Base-by-base conservation (phyloP, 2,329 filamentous ascomycete species). In the Trematosphaeria pertusa region DNA sequence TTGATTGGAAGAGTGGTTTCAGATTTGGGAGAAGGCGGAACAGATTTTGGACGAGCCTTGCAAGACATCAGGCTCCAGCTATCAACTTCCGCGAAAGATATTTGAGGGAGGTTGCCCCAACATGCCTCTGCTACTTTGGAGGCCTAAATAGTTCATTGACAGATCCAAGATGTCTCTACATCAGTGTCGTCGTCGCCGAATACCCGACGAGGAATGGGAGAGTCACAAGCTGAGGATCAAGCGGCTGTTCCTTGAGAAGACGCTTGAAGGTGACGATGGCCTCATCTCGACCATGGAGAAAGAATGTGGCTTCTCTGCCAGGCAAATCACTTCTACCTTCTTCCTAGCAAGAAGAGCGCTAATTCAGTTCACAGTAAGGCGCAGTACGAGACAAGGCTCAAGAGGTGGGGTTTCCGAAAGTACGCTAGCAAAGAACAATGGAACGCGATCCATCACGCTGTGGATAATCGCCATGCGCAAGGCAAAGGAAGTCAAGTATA, bases 151-250 rank as follows among this genome's bases (percentile, higher is more conserved):
- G n/a, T n/a, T n/a, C n/a, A n/a, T n/a, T n/a, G n/a, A n/a, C n/a
- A n/a, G n/a, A n/a, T n/a, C n/a, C n/a, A n/a, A n/a, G n/a, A n/a
- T n/a, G n/a, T n/a, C n/a, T n/a, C n/a, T n/a, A n/a, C n/a, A n/a
- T n/a, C n/a, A n/a, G n/a, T n/a, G n/a, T n/a, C 37, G 43, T 5
- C 43, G 37, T 19, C 22, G 12, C 9, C 20, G 39, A 21, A 39
- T 48, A 17, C 9, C 46, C 3, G 34, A 43, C 20, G 38, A 19
- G 10, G 48, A 46, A 19, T 51, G 48, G 48, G 48, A 51, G 14
- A 22, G n/a, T 21, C 37, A 43, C 11, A 51, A 43, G 35, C 2
- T 1, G 18, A 32, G n/a, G 10, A 51, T 51, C 15, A 26, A 20
- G 15, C 2, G 14, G 9, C 26, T 39, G 4, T 51, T 32, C 14